phyloP scores from a whole-genome alignment of 768 basidiomycete species.

The Auriscalpium orientale region DNA sequence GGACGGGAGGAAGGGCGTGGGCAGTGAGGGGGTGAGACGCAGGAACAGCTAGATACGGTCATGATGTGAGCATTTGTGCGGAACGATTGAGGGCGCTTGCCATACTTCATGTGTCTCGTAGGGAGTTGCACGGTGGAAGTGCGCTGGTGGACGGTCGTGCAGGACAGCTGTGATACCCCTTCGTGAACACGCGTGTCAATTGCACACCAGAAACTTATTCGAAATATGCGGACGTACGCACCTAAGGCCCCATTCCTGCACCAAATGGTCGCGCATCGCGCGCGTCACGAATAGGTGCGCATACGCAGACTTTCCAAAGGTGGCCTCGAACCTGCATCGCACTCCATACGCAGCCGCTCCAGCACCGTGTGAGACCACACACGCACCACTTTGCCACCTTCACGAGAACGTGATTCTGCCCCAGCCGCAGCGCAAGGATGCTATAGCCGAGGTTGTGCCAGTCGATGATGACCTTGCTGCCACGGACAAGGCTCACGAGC shows the following conservation, averaged over 20 bases:
- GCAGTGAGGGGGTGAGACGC: slow-evolving; percentile 40
- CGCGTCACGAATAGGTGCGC: slow-evolving; percentile 91
- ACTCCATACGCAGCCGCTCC: neutral
- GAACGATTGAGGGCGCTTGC: neutral
- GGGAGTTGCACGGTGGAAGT: slow-evolving; percentile 66
- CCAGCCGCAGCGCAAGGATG: slow-evolving; percentile 81
- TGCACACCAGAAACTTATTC: too few relatives aligned
- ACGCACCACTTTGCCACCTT: slow-evolving; percentile 65
- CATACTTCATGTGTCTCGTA: slow-evolving; percentile 71
- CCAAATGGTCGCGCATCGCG: slow-evolving; percentile 72
- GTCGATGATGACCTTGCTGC: slow-evolving; percentile 89
- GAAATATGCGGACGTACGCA: slow-evolving; percentile 29
- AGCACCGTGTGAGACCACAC: slow-evolving; percentile 4
- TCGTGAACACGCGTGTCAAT: neutral
- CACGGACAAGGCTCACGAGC: slow-evolving; percentile 56
- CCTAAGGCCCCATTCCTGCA: slow-evolving; percentile 69
- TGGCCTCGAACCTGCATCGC: slow-evolving; percentile 64
- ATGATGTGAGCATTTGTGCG: slow-evolving; percentile 12
- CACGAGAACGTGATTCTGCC: slow-evolving; percentile 60
- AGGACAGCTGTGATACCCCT: slow-evolving; percentile 78
- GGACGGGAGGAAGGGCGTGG: slow-evolving; percentile 38
- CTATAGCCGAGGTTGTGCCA: slow-evolving; percentile 99
- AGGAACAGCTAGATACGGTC: slow-evolving; percentile 43
- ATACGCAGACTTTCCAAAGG: slow-evolving; percentile 74
- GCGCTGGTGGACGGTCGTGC: slow-evolving; percentile 84